These are phyloP conservation scores for Tylopilus rubrobrunneus DNA, from an alignment of 768 basidiomycete species.

Conservation along the genomic window DNA sequence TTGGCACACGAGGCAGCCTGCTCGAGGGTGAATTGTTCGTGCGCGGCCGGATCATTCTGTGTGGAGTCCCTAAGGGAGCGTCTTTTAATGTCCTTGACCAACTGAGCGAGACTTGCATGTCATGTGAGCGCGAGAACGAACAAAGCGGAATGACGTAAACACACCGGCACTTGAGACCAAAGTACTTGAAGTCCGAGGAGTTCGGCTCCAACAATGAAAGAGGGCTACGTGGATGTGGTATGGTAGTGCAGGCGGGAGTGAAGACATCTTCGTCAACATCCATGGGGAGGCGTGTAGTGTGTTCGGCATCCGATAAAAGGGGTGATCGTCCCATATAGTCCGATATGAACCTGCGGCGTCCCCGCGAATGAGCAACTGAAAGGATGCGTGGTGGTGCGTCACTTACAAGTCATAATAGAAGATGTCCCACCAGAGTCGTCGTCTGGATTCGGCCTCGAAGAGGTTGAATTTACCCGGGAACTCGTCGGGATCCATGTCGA, in stretches of 20 bases:
- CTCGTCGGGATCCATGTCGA: constrained; percentile 57
- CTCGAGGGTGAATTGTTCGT: constrained; percentile 49
- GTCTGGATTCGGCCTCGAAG: constrained; percentile 49
- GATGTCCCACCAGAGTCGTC: constrained; percentile 76
- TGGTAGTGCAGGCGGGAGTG: constrained; percentile 40
- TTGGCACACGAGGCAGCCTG: constrained; percentile 55
- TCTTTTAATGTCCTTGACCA: constrained; percentile 59
- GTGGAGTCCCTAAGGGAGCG: constrained; percentile 42
- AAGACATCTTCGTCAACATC: constrained; percentile 56
- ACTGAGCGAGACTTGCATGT: constrained; percentile 48
- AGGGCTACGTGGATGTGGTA: constrained; percentile 37
- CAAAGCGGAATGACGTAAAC: constrained; percentile 8
- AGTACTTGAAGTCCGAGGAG: constrained; percentile 41
- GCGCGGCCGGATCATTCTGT: constrained; percentile 24
- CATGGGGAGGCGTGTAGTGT: constrained; percentile 52
- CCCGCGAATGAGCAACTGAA: constrained; percentile 11
- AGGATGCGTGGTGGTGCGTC: not conserved
- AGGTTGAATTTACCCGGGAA: constrained; percentile 43
- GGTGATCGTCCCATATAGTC: constrained; percentile 65
- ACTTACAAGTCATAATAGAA: constrained; percentile 75
- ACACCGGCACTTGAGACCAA: constrained; percentile 60
- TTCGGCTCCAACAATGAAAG: constrained; percentile 25
- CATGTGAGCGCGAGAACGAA: constrained; percentile 3
- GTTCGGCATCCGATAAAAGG: constrained; percentile 51
- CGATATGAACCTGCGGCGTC: constrained; percentile 54